phyloP scores from a whole-genome alignment of 495 filamentous ascomycete genomes.

The Chaetomidium leptoderma region DNA sequence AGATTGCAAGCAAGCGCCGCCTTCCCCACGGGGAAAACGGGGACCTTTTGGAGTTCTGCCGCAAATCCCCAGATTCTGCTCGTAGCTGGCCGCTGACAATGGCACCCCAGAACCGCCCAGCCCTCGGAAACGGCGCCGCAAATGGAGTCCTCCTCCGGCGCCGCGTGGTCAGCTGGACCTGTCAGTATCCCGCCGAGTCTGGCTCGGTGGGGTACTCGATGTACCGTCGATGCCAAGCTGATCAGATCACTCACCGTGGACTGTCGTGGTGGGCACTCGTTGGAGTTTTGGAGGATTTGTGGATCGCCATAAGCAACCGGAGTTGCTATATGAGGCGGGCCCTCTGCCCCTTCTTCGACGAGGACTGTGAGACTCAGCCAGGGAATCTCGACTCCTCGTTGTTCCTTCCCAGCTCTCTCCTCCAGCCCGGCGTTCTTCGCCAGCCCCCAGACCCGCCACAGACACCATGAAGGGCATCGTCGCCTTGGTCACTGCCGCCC shows the following conservation, averaged over 20 bases:
- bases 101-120: background rate
- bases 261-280: background rate
- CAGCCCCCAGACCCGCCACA: background rate
- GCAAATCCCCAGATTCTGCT: background rate
- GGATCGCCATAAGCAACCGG: background rate
- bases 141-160: conserved; percentile 3
- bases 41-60: background rate
- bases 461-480: conserved; percentile 32
- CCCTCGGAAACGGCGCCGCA: conserved; percentile 8
- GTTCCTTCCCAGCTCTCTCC: conserved; percentile 2
- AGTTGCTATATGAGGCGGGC: conserved; percentile 1
- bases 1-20: conserved; percentile 1
- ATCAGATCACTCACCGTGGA: background rate
- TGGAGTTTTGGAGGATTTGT: background rate
- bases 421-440: background rate
- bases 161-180: conserved; percentile 23
- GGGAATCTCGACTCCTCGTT: conserved; percentile 3
- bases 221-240: conserved; percentile 1
- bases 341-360: background rate
- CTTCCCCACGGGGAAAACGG: conserved; percentile 15
- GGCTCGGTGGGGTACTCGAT: background rate
- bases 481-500: conserved; percentile 21
- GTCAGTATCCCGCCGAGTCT: background rate
- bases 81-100: background rate
- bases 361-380: conserved; percentile 1